Evolutionary conservation across 129 eudicot species (phyloP).

Genomic region (Dittrichia graveolens): DNA sequence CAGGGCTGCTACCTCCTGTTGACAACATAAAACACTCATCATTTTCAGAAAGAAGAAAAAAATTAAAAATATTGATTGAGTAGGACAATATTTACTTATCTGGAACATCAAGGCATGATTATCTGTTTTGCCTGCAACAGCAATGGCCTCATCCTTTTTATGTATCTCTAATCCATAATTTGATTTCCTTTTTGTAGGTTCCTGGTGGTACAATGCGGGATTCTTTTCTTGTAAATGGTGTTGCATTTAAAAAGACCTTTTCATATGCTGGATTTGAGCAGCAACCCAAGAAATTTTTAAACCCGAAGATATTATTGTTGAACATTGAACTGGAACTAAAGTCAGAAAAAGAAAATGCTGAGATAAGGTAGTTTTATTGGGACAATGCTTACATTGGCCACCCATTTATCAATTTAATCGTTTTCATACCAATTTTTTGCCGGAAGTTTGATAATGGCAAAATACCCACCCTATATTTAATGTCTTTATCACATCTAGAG

Average conservation of each 20-base stretch:
- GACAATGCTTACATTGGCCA: too few relatives aligned
- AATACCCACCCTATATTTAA: too few relatives aligned
- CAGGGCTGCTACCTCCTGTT: conserved; percentile 2
- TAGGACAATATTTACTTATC: not conserved
- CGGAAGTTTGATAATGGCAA: too few relatives aligned
- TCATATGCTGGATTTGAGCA: conserved; percentile 99
- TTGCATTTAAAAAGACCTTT: conserved; percentile 95
- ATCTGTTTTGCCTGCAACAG: not conserved
- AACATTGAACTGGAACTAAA: conserved; percentile 95
- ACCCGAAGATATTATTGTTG: conserved; percentile 80
- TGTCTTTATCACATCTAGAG: too few relatives aligned
- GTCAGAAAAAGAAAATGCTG: conserved; percentile 99
- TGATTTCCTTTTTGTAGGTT: conserved; percentile 49
- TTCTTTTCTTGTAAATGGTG: conserved; percentile 94
- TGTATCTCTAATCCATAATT: conserved; percentile 8
- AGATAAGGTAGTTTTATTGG: conserved; percentile 60
- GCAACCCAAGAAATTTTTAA: conserved; percentile 87
- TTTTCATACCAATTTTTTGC: too few relatives aligned
- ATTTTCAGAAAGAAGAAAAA: not conserved
- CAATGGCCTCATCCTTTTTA: conserved; percentile 2
- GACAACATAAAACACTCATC: not conserved
- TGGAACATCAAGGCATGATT: conserved; percentile 3
- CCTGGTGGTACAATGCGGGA: conserved; percentile 98
- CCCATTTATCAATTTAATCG: too few relatives aligned
- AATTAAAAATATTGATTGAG: not conserved